Evolutionary conservation across 768 basidiomycete genomes (phyloP).

Genomic region (Mycena haematopus): DNA sequence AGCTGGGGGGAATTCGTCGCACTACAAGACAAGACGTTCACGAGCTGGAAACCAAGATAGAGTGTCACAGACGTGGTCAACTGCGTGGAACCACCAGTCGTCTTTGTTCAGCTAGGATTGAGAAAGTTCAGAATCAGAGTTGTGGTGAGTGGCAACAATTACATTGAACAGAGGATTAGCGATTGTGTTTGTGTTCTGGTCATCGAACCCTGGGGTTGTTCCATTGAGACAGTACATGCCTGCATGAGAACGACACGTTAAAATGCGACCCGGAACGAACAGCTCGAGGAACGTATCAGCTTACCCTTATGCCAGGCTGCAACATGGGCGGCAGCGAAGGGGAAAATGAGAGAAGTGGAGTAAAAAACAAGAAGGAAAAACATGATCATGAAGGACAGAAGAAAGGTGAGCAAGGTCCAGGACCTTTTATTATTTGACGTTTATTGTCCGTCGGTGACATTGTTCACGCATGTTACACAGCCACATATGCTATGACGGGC

Average conservation of each 20-base stretch:
- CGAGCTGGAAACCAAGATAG: background rate
- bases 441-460: conserved; percentile 4
- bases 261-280: background rate
- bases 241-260: conserved; percentile 14
- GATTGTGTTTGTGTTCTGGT: conserved; percentile 40
- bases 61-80: conserved; percentile 38
- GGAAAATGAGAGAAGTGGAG: background rate
- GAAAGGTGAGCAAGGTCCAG: background rate
- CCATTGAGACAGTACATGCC: conserved; percentile 48
- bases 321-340: conserved; percentile 15
- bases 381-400: conserved; percentile 9
- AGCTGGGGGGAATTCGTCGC: conserved; percentile 53
- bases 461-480: background rate
- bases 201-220: conserved; percentile 37
- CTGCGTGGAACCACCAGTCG: conserved; percentile 53
- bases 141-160: background rate
- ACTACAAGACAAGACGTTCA: conserved; percentile 35
- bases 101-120: conserved; percentile 38
- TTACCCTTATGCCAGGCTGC: conserved; percentile 24
- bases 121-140: background rate
- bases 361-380: background rate
- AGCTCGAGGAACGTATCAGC: background rate
- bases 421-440: too few relatives aligned
- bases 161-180: conserved; percentile 46
- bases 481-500: too few relatives aligned